Evolutionary conservation across 768 basidiomycete genomes (phyloP).

Genomic region (Botryobasidium botryosum): DNA sequence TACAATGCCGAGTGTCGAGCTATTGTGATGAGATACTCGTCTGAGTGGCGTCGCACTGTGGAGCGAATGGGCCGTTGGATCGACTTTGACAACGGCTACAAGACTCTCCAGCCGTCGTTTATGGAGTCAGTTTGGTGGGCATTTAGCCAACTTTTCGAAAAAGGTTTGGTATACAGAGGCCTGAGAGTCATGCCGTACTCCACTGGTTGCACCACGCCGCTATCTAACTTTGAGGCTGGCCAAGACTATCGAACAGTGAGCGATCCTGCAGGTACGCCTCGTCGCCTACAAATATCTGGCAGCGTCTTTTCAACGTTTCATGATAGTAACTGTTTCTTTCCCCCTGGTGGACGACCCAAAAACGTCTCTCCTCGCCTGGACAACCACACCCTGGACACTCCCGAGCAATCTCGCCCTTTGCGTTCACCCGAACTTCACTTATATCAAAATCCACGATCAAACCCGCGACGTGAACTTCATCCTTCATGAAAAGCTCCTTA

Average conservation of each 20-base stretch:
- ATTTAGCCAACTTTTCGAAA: constrained; percentile 85
- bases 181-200: constrained; percentile 97
- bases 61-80: constrained; percentile 99
- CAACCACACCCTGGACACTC: constrained; percentile 96
- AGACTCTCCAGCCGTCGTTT: constrained; percentile 80
- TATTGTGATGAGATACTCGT: constrained; percentile 94
- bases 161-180: constrained; percentile 83
- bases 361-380: constrained; percentile 90
- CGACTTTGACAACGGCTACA: constrained; percentile 99
- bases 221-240: constrained; percentile 96
- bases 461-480: constrained; percentile 80
- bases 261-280: constrained; percentile 66
- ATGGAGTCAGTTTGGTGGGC: constrained; percentile 99
- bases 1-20: constrained; percentile 95
- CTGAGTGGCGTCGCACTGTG: constrained; percentile 87
- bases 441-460: constrained; percentile 91
- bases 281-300: not conserved
- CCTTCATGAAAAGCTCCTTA: constrained; percentile 71
- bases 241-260: constrained; percentile 81
- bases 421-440: constrained; percentile 89
- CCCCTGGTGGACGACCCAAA: constrained; percentile 82
- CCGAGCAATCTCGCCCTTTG: constrained; percentile 92
- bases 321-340: constrained; percentile 75
- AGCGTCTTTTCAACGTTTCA: constrained; percentile 1
- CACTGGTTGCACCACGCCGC: constrained; percentile 84